Evolutionary conservation across 768 basidiomycete species (phyloP).

Genomic region (Chiua virens): DNA sequence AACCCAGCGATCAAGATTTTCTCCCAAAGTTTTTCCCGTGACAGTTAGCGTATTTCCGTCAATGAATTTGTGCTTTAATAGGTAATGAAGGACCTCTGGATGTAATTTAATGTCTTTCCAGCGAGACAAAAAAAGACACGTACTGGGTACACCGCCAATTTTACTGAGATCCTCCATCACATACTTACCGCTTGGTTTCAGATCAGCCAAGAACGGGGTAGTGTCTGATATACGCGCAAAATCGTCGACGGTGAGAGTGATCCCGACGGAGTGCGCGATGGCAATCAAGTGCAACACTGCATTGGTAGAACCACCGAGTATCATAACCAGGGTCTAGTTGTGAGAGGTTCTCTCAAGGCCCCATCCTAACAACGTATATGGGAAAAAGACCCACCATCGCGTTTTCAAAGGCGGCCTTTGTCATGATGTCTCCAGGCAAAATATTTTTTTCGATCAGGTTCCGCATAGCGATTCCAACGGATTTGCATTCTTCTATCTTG

Average conservation of each 20-base stretch:
- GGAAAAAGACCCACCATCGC: constrained; percentile 68
- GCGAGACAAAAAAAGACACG: constrained; percentile 27
- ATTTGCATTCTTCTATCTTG: constrained; percentile 81
- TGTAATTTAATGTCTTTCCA: not conserved
- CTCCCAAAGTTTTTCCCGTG: constrained; percentile 85
- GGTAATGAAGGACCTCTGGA: constrained; percentile 79
- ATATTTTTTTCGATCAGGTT: constrained; percentile 90
- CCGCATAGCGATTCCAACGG: constrained; percentile 79
- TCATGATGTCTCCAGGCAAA: constrained; percentile 95
- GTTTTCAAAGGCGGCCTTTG: constrained; percentile 93
- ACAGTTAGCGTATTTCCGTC: constrained; percentile 91
- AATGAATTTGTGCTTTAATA: constrained; percentile 84
- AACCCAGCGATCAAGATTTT: constrained; percentile 90
- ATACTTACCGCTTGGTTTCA: constrained; percentile 97
- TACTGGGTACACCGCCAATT: constrained; percentile 95
- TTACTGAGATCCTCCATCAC: constrained; percentile 98
- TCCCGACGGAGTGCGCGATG: constrained; percentile 93
- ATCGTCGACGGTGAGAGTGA: constrained; percentile 86
- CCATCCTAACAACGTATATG: constrained; percentile 6
- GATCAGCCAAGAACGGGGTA: constrained; percentile 91
- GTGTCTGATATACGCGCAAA: constrained; percentile 93
- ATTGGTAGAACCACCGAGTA: constrained; percentile 96
- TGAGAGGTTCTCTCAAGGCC: constrained; percentile 3
- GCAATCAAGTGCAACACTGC: constrained; percentile 97
- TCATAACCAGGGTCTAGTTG: constrained; percentile 86